Conservation (phyloP, 140 eudicot species). For the Bidens hawaiensis region DNA sequence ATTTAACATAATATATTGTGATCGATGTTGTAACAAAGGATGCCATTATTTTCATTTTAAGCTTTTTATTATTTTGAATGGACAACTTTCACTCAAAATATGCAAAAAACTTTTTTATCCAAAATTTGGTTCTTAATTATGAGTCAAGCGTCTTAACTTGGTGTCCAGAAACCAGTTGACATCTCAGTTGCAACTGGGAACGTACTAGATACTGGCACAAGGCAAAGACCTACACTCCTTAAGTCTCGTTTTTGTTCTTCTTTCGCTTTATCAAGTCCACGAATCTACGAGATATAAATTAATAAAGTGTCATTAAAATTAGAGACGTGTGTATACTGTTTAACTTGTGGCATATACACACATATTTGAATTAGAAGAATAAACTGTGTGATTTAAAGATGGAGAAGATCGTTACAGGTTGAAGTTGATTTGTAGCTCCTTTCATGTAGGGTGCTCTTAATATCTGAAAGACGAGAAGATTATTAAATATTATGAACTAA, state of each 20-base stretch:
- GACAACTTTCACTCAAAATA: slow-evolving; percentile 20
- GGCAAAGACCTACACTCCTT: slow-evolving; percentile 76
- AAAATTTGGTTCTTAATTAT: too few relatives aligned
- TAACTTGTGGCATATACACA: not conserved
- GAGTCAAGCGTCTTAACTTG: slow-evolving; percentile 40
- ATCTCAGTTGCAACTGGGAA: slow-evolving; percentile 72
- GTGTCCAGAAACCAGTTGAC: slow-evolving; percentile 74
- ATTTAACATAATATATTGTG: too few relatives aligned
- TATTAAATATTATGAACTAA: not conserved
- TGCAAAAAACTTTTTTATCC: slow-evolving; percentile 19
- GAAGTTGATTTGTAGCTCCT: slow-evolving; percentile 57
- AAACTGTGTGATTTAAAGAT: not conserved
- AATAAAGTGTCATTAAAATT: not conserved
- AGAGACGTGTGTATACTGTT: not conserved
- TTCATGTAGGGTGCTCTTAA: slow-evolving; percentile 66
- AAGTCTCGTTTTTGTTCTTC: slow-evolving; percentile 45
- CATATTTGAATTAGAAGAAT: not conserved
- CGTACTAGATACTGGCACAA: slow-evolving; percentile 84
- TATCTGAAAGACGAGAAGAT: slow-evolving; percentile 37
- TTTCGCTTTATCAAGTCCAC: slow-evolving; percentile 29
- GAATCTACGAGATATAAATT: slow-evolving; percentile 19
- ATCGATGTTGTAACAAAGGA: not conserved
- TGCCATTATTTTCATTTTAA: not conserved
- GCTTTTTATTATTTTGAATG: slow-evolving; percentile 27
- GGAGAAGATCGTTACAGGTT: slow-evolving; percentile 35